phyloP scores from a whole-genome alignment of 805 yeast genomes.

The Yarrowia porcina region DNA sequence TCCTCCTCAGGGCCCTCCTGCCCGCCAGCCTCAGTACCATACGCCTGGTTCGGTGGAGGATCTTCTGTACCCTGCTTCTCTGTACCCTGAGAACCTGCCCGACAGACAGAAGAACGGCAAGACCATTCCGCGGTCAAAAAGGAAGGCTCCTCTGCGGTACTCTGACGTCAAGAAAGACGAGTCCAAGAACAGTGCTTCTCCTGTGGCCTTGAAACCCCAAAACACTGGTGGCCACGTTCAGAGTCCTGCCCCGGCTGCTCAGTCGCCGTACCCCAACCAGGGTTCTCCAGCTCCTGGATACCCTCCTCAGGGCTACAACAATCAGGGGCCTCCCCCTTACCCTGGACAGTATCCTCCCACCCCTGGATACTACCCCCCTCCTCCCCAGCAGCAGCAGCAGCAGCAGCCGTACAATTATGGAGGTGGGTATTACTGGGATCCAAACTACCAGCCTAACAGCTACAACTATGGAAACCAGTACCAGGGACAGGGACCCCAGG shows the following conservation, averaged over 20 bases:
- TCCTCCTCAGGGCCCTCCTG: neutral
- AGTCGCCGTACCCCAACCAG: neutral
- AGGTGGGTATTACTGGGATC: neutral
- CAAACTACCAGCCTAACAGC: no score
- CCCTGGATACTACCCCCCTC: neutral
- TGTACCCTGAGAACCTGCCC: neutral
- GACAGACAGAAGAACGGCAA: neutral
- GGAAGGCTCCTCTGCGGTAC: slow-evolving; percentile 8
- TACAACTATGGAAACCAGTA: no score
- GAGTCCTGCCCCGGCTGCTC: neutral
- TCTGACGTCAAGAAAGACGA: slow-evolving; percentile 3
- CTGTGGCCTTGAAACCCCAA: neutral
- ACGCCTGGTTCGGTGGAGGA: slow-evolving; percentile 6
- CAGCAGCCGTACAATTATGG: neutral
- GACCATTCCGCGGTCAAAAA: neutral
- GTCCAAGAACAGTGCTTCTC: neutral
- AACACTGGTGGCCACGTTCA: neutral
- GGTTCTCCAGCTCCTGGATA: neutral
- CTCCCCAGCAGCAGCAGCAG: neutral
- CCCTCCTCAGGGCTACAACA: neutral
- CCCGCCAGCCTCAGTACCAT: neutral
- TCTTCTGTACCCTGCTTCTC: slow-evolving; percentile 1
- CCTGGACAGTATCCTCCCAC: neutral
- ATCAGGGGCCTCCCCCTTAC: neutral
- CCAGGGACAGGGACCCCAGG: no score